A percentile compares a stretch with the other conserved stretches of the same genome.
Evolutionary conservation across 352 stramenopile species (phyloP).

Genomic region (Phytophthora constricta): DNA sequence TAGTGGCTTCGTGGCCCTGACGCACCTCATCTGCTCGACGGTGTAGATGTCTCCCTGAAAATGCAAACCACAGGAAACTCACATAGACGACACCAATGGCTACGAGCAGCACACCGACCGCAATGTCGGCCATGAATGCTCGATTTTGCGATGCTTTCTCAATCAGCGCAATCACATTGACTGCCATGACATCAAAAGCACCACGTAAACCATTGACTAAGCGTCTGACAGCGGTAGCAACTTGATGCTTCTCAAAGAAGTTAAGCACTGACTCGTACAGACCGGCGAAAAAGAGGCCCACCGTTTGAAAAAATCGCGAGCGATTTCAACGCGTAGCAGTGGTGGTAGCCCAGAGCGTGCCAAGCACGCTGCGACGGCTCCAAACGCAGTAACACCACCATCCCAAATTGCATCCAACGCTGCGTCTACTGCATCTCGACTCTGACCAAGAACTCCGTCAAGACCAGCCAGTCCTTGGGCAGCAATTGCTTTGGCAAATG

Average conservation of each 20-base stretch:
- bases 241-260: conserved; percentile 24
- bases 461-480: conserved; percentile 35
- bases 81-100: conserved; percentile 38
- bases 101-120: conserved; percentile 31
- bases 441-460: conserved; percentile 29
- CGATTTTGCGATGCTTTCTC: conserved; percentile 16
- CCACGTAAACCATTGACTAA: conserved; percentile 26
- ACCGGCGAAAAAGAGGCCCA: conserved; percentile 51
- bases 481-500: conserved; percentile 31
- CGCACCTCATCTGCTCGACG: conserved; percentile 50
- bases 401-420: conserved; percentile 30
- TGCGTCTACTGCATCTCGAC: conserved; percentile 37
- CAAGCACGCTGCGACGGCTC: conserved; percentile 14
- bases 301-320: conserved; percentile 56
- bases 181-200: conserved; percentile 41
- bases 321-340: conserved; percentile 49
- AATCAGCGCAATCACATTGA: conserved; percentile 21
- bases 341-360: conserved; percentile 35
- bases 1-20: conserved; percentile 49
- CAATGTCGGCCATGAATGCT: conserved; percentile 27
- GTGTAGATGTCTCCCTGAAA: conserved; percentile 43
- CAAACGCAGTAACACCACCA: conserved; percentile 20
- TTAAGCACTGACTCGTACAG: conserved; percentile 41
- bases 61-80: conserved; percentile 52
- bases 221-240: conserved; percentile 13